Base-by-base conservation (phyloP, 1,284 basidiomycete genomes). In the Marasmius oreades region DNA sequence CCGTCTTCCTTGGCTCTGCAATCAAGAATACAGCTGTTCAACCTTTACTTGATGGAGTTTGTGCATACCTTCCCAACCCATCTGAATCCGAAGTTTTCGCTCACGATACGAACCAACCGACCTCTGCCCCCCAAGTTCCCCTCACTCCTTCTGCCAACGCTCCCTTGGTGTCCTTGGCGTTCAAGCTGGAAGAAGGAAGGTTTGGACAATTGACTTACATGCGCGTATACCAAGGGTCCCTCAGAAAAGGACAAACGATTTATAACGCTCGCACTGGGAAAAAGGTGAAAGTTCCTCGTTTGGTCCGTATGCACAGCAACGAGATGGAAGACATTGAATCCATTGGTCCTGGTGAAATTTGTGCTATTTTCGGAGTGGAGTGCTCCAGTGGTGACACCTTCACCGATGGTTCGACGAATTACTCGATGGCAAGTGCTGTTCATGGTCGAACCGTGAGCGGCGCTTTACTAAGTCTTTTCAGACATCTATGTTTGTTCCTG, bases 241-340 rank as follows among this genome's bases (percentile, higher is more conserved):
- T 99, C 68, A 92, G 86, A 74, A 91, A 92, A 70, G 88, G 92
- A 1, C 84, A 81, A 58, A 80, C 88, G 61, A 96, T 99, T 67
- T 95, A 82, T 77, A 98, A 99, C 69, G 93, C 93, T 5, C 81
- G 95, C 44, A 96, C 95, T 20, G 97, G 95, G 52, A 99, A 98
- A 80, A 93, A 90, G 74, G 92, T 98, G 75, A 98, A 99, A 75
- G 93, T 99, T n/a, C 95, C 96, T 7, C 83, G 96, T 50, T 77
- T 99, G 60, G 97, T 98, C 58, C 84, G 95, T 58, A 98, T 99
- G 97, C 97, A 99, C 74, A 90, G 89, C 70, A 93, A 99, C 67
- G 96, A 99, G 74, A 98, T 99, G 97, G 97, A 99, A 84, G 97
- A 99, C 66, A 91, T 99, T 57, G 90, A 96, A 46, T 84, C 85